Percentiles rank a stretch among this genome's conserved stretches.
Conservation (phyloP, 805 yeast genomes). For the Jamesozyma lodderae region DNA sequence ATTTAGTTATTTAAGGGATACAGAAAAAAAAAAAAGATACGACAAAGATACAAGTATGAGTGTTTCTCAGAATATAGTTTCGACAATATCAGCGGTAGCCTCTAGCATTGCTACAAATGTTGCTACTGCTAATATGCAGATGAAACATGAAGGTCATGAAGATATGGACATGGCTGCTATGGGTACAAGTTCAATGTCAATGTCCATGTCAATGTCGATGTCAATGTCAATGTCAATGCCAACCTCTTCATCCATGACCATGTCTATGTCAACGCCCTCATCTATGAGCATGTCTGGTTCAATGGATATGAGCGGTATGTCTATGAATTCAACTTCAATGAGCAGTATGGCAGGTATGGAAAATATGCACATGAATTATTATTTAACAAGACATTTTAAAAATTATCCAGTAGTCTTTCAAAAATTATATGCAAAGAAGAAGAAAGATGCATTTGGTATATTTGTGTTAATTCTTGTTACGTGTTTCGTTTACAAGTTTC, state of each 20-base stretch:
- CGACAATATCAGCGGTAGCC: too few species aligned
- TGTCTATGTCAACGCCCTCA: neutral
- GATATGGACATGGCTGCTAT: constrained; percentile 6
- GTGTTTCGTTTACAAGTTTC: constrained; percentile 51
- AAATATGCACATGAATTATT: constrained; percentile 46
- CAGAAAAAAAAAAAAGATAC: neutral
- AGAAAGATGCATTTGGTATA: constrained; percentile 65
- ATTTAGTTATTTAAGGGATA: neutral
- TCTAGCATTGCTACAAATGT: constrained; percentile 5
- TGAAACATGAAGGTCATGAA: neutral
- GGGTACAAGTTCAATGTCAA: constrained; percentile 1
- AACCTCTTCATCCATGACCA: constrained; percentile 2
- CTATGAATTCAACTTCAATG: too few species aligned
- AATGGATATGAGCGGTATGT: constrained; percentile 6
- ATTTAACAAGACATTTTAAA: constrained; percentile 41
- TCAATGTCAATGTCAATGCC: neutral
- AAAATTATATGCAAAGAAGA: constrained; percentile 41
- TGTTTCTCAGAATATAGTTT: too few species aligned
- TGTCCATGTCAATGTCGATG: constrained; percentile 3
- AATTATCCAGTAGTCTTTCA: constrained; percentile 58
- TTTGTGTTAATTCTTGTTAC: constrained; percentile 51
- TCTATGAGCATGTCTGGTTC: constrained; percentile 5
- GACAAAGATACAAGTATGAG: constrained; percentile 7
- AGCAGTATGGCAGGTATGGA: constrained; percentile 8
- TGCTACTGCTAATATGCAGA: neutral